These are phyloP conservation scores for Chytriomyces hyalinus DNA, from an alignment of 192 early-diverging fungal genomes.

Conservation along the genomic window DNA sequence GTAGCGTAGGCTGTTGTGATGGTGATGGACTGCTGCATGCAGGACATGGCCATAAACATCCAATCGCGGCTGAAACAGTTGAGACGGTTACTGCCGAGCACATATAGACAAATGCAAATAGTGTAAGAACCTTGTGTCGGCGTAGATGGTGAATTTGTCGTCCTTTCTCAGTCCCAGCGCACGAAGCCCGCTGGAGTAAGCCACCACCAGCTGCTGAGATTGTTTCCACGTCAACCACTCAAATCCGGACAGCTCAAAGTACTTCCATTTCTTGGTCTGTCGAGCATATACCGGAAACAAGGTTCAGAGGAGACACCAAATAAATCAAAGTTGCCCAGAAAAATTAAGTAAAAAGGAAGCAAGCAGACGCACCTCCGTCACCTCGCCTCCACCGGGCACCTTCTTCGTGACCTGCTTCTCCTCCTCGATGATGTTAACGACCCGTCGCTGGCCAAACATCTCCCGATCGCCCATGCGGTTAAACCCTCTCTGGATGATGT, in stretches of 20 bases:
- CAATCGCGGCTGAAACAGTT: constrained; percentile 53
- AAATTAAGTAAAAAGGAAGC: constrained; percentile 76
- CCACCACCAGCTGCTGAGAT: constrained; percentile 49
- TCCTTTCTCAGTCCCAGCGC: constrained; percentile 62
- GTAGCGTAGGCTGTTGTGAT: constrained; percentile 81
- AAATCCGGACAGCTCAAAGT: too few species aligned
- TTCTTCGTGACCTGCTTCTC: constrained; percentile 71
- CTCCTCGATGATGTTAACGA: constrained; percentile 47
- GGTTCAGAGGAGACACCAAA: too few species aligned
- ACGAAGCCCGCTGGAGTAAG: constrained; percentile 73
- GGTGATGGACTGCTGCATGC: constrained; percentile 72
- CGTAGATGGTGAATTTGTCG: constrained; percentile 55
- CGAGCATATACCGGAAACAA: too few species aligned
- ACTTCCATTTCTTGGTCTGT: too few species aligned
- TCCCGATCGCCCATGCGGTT: background rate
- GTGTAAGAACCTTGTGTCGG: constrained; percentile 36
- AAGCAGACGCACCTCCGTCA: constrained; percentile 70
- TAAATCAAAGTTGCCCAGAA: constrained; percentile 61
- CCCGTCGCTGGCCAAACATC: constrained; percentile 23
- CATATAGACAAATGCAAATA: background rate
- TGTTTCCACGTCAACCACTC: constrained; percentile 75
- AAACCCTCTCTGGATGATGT: constrained; percentile 17
- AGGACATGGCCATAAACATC: constrained; percentile 66
- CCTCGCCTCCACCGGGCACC: constrained; percentile 55
- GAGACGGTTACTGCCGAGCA: background rate